A percentile compares a stretch with the other conserved stretches of the same genome.
These are phyloP conservation scores for Fragilaria radians DNA, from an alignment of 108 stramenopile genomes.

Conservation along the genomic window DNA sequence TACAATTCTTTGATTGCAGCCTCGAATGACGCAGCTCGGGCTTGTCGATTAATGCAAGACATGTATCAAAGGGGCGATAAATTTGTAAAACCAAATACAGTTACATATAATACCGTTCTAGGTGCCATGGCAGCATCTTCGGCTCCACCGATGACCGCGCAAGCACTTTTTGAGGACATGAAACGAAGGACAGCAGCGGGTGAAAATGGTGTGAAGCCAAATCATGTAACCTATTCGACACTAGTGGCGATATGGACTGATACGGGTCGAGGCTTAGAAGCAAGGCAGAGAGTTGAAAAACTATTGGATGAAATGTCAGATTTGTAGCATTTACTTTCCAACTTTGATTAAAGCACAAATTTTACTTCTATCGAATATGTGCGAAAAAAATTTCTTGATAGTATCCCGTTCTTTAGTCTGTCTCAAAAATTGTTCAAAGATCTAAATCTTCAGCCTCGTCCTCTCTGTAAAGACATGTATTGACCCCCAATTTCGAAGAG, in stretches of 20 bases:
- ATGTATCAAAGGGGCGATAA: background rate
- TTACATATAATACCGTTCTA: background rate
- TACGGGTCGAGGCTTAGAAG: background rate
- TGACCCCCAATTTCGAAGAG: constrained; percentile 43
- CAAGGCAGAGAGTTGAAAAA: background rate
- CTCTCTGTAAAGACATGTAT: constrained; percentile 53
- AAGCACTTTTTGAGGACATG: background rate
- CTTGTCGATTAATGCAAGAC: background rate
- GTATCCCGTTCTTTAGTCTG: no score
- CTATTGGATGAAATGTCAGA: background rate
- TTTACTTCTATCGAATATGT: no score
- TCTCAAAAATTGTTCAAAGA: no score
- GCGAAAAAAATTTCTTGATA: no score
- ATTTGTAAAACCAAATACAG: constrained; percentile 1
- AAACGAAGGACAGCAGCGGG: background rate
- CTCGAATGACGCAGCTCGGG: background rate
- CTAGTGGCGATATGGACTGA: background rate
- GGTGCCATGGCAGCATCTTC: background rate
- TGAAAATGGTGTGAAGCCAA: background rate
- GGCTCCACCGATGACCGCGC: background rate
- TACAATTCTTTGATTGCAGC: background rate
- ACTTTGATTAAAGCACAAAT: no score
- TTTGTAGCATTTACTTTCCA: no score
- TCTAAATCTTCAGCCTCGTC: constrained; percentile 12
- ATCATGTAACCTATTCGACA: background rate